Evolutionary conservation across 805 yeast genomes (phyloP).

Genomic region (Starmerella lactis-condensi): DNA sequence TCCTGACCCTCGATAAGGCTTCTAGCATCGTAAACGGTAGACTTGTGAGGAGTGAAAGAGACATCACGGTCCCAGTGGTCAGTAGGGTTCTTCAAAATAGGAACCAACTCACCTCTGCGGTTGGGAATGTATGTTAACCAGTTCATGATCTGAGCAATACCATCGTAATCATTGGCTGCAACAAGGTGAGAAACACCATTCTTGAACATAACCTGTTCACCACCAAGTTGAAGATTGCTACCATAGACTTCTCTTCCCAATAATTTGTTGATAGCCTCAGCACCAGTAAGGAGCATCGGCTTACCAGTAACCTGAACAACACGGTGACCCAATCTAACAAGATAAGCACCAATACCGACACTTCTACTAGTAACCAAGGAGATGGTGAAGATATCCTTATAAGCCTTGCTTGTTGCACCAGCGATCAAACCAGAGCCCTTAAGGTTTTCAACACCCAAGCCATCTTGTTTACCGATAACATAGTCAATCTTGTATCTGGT

Average conservation of each 20-base stretch:
- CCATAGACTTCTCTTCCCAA: conserved; percentile 94
- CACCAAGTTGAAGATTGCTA: conserved; percentile 94
- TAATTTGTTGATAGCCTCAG: conserved; percentile 93
- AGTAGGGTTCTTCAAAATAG: conserved; percentile 44
- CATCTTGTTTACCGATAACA: conserved; percentile 85
- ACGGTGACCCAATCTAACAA: conserved; percentile 96
- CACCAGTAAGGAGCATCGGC: conserved; percentile 96
- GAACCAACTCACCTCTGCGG: conserved; percentile 74
- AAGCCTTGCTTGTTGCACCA: conserved; percentile 95
- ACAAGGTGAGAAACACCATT: conserved; percentile 97
- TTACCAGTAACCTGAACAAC: conserved; percentile 98
- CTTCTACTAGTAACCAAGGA: conserved; percentile 99
- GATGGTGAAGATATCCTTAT: conserved; percentile 90
- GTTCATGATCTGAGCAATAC: conserved; percentile 81
- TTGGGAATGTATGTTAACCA: conserved; percentile 95
- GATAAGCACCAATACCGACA: conserved; percentile 98
- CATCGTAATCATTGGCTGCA: conserved; percentile 91
- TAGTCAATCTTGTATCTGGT: conserved; percentile 65
- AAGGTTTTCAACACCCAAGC: conserved; percentile 95
- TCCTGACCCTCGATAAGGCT: conserved; percentile 82
- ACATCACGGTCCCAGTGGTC: conserved; percentile 92
- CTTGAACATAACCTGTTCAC: conserved; percentile 95
- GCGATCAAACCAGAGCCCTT: conserved; percentile 97
- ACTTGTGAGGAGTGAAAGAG: conserved; percentile 54
- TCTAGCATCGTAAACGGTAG: conserved; percentile 74